A percentile compares a stretch with the other conserved stretches of the same genome.
phyloP scores from a whole-genome alignment of 2,329 filamentous ascomycete genomes.

The Hirsutella thompsonii region DNA sequence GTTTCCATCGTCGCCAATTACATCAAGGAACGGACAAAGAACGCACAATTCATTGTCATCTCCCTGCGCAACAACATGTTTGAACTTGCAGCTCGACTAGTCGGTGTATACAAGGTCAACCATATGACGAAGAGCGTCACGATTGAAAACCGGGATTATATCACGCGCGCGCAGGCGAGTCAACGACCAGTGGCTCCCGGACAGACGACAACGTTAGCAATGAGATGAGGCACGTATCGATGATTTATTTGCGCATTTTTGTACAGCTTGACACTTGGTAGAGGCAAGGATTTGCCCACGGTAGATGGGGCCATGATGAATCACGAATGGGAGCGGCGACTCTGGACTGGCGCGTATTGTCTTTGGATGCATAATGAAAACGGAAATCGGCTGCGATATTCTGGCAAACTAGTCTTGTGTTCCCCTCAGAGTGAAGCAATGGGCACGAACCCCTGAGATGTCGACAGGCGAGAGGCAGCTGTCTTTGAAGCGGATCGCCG shows the following conservation, averaged over 20 bases:
- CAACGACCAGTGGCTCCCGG: slow-evolving; percentile 15
- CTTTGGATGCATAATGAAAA: background rate
- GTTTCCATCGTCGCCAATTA: slow-evolving; percentile 97
- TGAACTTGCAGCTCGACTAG: slow-evolving; percentile 85
- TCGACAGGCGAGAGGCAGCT: background rate
- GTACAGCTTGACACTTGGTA: slow-evolving; percentile 1
- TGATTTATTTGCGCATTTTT: slow-evolving; percentile 1
- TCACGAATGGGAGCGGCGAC: slow-evolving; percentile 2
- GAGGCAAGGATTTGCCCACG: background rate
- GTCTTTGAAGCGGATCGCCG: background rate
- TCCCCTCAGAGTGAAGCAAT: no score
- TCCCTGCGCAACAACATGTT: slow-evolving; percentile 99
- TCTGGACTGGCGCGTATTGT: background rate
- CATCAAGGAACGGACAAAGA: slow-evolving; percentile 98
- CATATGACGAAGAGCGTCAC: slow-evolving; percentile 95
- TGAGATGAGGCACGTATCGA: slow-evolving; percentile 15
- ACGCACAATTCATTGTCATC: slow-evolving; percentile 98
- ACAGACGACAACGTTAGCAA: slow-evolving; percentile 20
- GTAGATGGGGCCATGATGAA: background rate
- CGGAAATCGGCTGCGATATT: background rate
- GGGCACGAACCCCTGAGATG: background rate
- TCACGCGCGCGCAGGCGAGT: slow-evolving; percentile 26
- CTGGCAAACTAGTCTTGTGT: background rate
- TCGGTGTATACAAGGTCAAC: slow-evolving; percentile 98
- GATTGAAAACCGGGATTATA: slow-evolving; percentile 75